Conservation (phyloP, 2,329 filamentous ascomycete genomes). For the Hypocrella siamensis region DNA sequence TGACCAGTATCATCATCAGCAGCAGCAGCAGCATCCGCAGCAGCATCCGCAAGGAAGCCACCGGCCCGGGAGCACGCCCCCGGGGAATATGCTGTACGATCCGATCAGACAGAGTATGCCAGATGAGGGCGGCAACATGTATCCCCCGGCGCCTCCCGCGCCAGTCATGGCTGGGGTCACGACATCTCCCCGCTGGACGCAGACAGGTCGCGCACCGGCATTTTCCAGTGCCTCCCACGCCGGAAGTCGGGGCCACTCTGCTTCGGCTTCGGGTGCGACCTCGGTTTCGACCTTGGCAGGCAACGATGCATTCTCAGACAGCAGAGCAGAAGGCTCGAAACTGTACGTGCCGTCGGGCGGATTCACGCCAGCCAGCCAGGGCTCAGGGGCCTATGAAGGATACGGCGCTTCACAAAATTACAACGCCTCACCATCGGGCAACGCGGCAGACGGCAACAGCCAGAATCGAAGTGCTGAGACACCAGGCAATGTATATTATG, state of each 20-base stretch:
- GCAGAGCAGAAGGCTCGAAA: conserved; percentile 16
- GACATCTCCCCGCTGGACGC: conserved; percentile 21
- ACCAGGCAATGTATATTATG: conserved; percentile 11
- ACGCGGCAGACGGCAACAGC: conserved; percentile 17
- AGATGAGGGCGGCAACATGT: conserved; percentile 27
- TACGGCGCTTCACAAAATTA: conserved; percentile 26
- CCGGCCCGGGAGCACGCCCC: conserved; percentile 28
- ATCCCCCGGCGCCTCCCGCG: conserved; percentile 32
- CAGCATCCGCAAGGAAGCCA: conserved; percentile 2
- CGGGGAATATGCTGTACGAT: conserved; percentile 45
- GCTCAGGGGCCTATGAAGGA: conserved; percentile 25
- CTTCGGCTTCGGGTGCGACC: no score
- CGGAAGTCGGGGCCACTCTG: no score
- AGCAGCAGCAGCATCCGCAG: conserved; percentile 1
- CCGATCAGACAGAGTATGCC: conserved; percentile 40
- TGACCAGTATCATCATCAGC: not conserved
- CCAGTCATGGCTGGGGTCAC: conserved; percentile 30
- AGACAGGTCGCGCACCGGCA: conserved; percentile 11
- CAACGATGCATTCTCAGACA: conserved; percentile 12
- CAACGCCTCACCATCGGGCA: conserved; percentile 24
- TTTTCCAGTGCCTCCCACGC: no score
- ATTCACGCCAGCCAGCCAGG: conserved; percentile 26
- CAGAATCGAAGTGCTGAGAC: not conserved
- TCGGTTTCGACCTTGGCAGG: no score
- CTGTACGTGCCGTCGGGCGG: conserved; percentile 15